Evolutionary conservation across 305 asterid genomes (phyloP), one percentile per base, ranked within the genome.

Genomic region (Fraxinus velutina): DNA sequence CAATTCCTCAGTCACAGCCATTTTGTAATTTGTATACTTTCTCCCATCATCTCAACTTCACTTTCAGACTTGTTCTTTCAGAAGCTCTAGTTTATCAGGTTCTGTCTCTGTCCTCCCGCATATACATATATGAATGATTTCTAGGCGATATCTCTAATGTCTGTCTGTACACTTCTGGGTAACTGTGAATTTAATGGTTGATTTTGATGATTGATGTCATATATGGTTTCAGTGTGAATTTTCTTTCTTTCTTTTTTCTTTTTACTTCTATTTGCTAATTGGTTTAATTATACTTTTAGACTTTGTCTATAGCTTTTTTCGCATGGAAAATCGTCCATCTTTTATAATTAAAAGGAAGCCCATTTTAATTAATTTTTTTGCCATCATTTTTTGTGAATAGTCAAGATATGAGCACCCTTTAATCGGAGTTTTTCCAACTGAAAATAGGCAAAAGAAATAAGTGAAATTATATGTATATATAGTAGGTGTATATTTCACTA

Each of bases 111-210:
- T 50, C 10, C 29, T 57, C 36, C 77, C 52, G 77, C 44, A 71
- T 57, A 50, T 24, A 29, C 37, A 33, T 33, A 33, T 75, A 19
- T 80, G 36, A 34, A 13, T 60, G 47, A 27, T 19, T 73, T 21
- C 27, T 33, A 10, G 79, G 79, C 24, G 73, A 6, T 33, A 8
- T 76, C 44, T 75, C 73, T 10, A 50, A 17, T 55, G 76, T 37
- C 55, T 80, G 42, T 36, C 42, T 34, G 39, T 88, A 84, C 85
- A 88, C 90, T 86, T 80, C 84, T 66, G 74, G 83, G 50, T 36
- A 12, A 57, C 74, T 29, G 78, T 77, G 84, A 80, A 77, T 78
- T 71, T 64, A 50, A 84, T 79, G 78, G 87, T 78, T 82, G 84
- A 81, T 85, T 83, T 24, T 64, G 19, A 8, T 73, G 79, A 75